Conservation (phyloP, 495 filamentous ascomycete genomes). For the Evernia prunastri region DNA sequence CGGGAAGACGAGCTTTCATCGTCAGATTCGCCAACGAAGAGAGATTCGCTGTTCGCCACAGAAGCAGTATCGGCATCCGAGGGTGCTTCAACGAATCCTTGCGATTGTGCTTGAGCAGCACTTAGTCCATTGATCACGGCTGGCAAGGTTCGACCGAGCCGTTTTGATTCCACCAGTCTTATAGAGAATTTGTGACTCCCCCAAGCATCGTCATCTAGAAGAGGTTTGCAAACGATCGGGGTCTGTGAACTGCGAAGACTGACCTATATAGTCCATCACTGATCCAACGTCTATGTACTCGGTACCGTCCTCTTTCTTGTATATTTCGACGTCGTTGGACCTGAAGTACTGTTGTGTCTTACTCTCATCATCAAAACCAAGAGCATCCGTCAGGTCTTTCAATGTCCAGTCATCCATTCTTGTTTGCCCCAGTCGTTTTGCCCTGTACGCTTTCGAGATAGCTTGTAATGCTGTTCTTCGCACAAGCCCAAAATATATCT, state of each 20-base stretch:
- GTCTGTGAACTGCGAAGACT: slow-evolving; percentile 13
- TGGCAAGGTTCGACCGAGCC: slow-evolving; percentile 41
- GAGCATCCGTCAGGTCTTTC: slow-evolving; percentile 52
- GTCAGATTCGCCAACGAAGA: slow-evolving; percentile 43
- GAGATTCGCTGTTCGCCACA: slow-evolving; percentile 32
- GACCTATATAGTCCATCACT: slow-evolving; percentile 24
- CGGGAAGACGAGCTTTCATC: slow-evolving; percentile 16
- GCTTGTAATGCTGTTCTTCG: slow-evolving; percentile 69
- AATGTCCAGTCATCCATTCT: slow-evolving; percentile 73
- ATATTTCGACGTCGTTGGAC: slow-evolving; percentile 59
- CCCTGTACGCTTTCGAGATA: slow-evolving; percentile 55
- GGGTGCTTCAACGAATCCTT: slow-evolving; percentile 42
- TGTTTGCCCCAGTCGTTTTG: slow-evolving; percentile 34
- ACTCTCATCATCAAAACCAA: slow-evolving; percentile 68
- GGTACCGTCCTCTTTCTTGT: slow-evolving; percentile 42
- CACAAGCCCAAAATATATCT: slow-evolving; percentile 78
- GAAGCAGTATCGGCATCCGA: slow-evolving; percentile 20
- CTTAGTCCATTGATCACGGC: slow-evolving; percentile 48
- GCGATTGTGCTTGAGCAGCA: slow-evolving; percentile 40
- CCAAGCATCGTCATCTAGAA: slow-evolving; percentile 26
- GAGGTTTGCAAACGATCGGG: slow-evolving; percentile 8
- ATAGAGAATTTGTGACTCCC: slow-evolving; percentile 46
- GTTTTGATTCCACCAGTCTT: slow-evolving; percentile 45
- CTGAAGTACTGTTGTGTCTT: slow-evolving; percentile 65
- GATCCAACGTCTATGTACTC: slow-evolving; percentile 44